phyloP scores from a whole-genome alignment of 2,329 filamentous ascomycete species.

The Colletotrichum sp. region DNA sequence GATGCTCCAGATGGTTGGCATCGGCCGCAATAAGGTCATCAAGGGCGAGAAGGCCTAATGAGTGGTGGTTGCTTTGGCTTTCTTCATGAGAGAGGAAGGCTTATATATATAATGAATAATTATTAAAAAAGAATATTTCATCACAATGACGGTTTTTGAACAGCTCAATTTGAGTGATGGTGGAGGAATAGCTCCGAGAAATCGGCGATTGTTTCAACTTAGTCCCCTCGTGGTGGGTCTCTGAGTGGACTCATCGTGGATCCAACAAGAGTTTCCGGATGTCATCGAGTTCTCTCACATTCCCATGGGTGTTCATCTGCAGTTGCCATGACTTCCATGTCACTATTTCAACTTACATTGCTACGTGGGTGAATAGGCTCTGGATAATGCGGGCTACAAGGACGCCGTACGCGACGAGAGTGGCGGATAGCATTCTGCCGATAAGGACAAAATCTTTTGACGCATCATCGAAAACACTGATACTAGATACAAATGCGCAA shows the following conservation, averaged over 20 bases:
- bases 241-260: background rate
- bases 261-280: background rate
- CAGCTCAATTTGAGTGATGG: background rate
- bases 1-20: constrained; percentile 51
- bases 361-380: background rate
- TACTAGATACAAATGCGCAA: background rate
- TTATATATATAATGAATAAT: background rate
- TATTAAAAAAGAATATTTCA: background rate
- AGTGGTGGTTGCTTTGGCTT: background rate
- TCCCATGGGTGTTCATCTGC: background rate
- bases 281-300: background rate
- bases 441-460: too few relatives aligned
- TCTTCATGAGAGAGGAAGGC: background rate
- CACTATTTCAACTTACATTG: background rate
- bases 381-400: background rate
- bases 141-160: background rate
- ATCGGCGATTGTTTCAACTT: background rate
- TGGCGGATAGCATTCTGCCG: background rate
- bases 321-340: background rate
- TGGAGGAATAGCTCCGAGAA: background rate
- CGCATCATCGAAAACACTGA: background rate
- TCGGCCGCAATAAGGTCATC: constrained; percentile 30
- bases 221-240: background rate
- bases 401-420: background rate
- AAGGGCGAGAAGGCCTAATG: constrained; percentile 20